A percentile compares a stretch with the other conserved stretches of the same genome.
Evolutionary conservation across 129 eudicot species (phyloP).

Genomic region (Helianthus annuus): DNA sequence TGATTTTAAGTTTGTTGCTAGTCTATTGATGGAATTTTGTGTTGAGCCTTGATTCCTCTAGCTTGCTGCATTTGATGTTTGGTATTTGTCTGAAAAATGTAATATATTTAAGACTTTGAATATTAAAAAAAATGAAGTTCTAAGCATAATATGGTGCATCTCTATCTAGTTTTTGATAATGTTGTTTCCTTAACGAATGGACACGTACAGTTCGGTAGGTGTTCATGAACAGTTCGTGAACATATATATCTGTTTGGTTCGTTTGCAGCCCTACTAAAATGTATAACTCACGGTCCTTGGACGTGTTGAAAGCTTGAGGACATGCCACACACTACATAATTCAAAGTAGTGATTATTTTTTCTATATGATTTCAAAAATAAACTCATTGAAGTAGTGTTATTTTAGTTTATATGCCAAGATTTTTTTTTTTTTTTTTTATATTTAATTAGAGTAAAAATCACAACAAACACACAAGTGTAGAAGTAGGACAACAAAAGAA

Average conservation of each 20-base stretch:
- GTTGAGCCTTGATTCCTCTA: not conserved
- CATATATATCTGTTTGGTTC: no score
- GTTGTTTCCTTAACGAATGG: no score
- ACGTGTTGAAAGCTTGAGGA: no score
- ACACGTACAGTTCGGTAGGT: no score
- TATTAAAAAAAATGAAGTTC: not conserved
- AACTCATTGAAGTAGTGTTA: no score
- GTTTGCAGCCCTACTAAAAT: no score
- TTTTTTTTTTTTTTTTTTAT: not conserved
- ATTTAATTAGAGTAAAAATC: constrained; percentile 20
- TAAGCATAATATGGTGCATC: not conserved
- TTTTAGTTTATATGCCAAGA: not conserved
- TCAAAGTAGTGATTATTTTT: no score
- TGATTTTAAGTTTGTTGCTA: constrained; percentile 20
- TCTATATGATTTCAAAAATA: no score
- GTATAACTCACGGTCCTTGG: no score
- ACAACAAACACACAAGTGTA: constrained; percentile 25
- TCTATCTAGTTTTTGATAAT: not conserved
- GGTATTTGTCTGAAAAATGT: no score
- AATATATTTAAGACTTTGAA: not conserved
- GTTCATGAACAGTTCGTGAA: no score
- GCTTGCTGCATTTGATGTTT: not conserved
- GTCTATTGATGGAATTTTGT: not conserved
- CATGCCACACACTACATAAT: no score
- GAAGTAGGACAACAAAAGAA: constrained; percentile 22